Conservation (phyloP, 805 yeast genomes). For the Candida xiaguanensis region DNA sequence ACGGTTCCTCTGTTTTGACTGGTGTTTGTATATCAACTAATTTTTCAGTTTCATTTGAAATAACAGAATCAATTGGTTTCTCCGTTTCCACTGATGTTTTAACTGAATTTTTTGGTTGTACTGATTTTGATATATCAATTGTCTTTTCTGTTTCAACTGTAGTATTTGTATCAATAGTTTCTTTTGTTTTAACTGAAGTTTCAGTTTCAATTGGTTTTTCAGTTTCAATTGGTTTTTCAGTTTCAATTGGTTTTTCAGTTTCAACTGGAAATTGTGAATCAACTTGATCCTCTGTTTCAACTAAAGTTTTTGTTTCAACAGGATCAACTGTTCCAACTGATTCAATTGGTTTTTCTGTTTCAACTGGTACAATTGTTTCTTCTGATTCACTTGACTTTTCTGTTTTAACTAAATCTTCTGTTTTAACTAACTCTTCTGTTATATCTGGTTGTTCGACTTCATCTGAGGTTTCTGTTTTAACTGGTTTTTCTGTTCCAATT, state of each 20-base stretch:
- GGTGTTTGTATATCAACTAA: not conserved
- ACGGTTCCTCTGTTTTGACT: not conserved
- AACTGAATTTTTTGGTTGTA: not conserved
- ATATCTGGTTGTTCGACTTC: not conserved
- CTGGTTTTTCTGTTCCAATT: not conserved
- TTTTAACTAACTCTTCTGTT: not conserved
- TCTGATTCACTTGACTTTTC: not conserved
- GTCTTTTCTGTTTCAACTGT: not conserved
- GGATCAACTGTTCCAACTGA: too few species aligned
- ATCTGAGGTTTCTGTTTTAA: not conserved
- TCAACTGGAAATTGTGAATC: not conserved
- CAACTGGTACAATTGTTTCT: not conserved
- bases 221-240: not conserved
- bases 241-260: not conserved
- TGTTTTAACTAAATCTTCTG: not conserved
- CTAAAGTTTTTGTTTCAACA: not conserved
- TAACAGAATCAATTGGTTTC: not conserved
- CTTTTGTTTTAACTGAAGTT: not conserved
- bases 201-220: constrained; percentile 2
- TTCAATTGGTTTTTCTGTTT: not conserved
- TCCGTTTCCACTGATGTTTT: not conserved
- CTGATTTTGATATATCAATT: not conserved
- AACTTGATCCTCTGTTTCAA: not conserved
- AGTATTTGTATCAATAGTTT: not conserved
- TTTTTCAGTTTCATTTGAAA: not conserved